Evolutionary conservation across 805 yeast genomes (phyloP).

Genomic region (Candida endomychidarum): DNA sequence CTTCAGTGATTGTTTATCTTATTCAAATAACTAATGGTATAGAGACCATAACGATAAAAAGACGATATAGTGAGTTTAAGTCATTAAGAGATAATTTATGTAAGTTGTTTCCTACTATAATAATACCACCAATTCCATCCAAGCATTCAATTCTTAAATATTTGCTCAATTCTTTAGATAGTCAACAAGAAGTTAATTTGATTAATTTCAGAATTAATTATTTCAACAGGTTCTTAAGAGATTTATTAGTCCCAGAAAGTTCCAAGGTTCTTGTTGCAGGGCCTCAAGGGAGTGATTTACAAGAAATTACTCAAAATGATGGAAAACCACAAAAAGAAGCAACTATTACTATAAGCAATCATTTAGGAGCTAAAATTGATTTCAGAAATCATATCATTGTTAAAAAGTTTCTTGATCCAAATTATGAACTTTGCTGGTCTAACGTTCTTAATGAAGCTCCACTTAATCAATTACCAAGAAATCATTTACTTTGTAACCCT

Average conservation of each 20-base stretch:
- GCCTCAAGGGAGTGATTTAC: background rate
- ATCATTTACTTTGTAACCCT: constrained; percentile 50
- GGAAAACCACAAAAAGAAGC: constrained; percentile 13
- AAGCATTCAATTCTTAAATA: constrained; percentile 48
- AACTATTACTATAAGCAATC: too few species aligned
- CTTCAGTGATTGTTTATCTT: constrained; percentile 39
- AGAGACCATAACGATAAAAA: constrained; percentile 26
- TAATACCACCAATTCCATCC: constrained; percentile 47
- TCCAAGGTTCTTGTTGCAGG: background rate
- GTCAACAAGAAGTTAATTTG: constrained; percentile 32
- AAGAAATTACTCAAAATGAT: constrained; percentile 10
- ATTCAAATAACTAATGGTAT: constrained; percentile 21
- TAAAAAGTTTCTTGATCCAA: constrained; percentile 51
- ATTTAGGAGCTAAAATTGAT: too few species aligned
- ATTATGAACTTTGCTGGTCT: constrained; percentile 50
- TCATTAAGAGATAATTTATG: constrained; percentile 39
- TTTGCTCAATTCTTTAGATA: constrained; percentile 39
- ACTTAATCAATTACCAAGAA: constrained; percentile 45
- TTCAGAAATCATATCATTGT: constrained; percentile 39
- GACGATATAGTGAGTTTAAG: constrained; percentile 46
- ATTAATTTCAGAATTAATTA: constrained; percentile 51
- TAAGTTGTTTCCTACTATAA: constrained; percentile 38
- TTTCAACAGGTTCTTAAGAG: constrained; percentile 44
- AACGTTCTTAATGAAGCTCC: constrained; percentile 51
- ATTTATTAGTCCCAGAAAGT: constrained; percentile 20